Base-by-base conservation (phyloP, 768 basidiomycete genomes). In the Dioszegia crocea region DNA sequence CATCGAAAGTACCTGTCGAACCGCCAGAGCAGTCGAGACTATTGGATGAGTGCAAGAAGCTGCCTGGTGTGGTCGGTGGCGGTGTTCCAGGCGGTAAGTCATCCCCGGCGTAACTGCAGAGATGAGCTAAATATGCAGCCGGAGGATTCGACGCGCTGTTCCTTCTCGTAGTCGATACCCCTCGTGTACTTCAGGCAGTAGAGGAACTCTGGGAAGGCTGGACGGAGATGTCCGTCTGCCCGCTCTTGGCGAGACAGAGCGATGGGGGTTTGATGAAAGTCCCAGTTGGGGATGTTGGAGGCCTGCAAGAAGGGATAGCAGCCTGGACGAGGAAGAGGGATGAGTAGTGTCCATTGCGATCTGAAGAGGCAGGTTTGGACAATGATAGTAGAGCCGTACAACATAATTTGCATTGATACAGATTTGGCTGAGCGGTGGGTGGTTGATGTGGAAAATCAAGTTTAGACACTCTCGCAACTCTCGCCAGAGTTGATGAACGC, bases 111-210 rank as follows among this genome's bases (percentile, higher is more conserved):
- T 23, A 24, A 14, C 36, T 6, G 51, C 19, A 21, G 17, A 21
- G n/a, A 26, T n/a, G n/a, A 39, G 51, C 29, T 40, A 27, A 52
- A 24, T 10, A 19, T 31, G 16, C 14, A 97, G 96, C 96, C 52
- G 96, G 96, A 10, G 96, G 96, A 1, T 98, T 89, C 76, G 96
- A 99, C 73, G 96, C 96, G 6, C 84, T 98, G 59, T 98, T 92
- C 91, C 80, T 99, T 4, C 83, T 99, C 16, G 84, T 92, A 17
- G 82, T 88, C 68, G 76, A 79, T 16, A 51, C 40, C 82, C 84
- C 36, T 16, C 19, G 49, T 66, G 78, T 61, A 76, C 78, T 65
- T 73, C 76, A 55, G 0, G 53, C 60, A n/a, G 72, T 80, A 3
- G 76, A 77, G 47, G 29, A 49, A 11, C 50, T 79, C 9, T 77